Base-by-base conservation (phyloP, 139 green algal genomes). In the Closterium sp. region DNA sequence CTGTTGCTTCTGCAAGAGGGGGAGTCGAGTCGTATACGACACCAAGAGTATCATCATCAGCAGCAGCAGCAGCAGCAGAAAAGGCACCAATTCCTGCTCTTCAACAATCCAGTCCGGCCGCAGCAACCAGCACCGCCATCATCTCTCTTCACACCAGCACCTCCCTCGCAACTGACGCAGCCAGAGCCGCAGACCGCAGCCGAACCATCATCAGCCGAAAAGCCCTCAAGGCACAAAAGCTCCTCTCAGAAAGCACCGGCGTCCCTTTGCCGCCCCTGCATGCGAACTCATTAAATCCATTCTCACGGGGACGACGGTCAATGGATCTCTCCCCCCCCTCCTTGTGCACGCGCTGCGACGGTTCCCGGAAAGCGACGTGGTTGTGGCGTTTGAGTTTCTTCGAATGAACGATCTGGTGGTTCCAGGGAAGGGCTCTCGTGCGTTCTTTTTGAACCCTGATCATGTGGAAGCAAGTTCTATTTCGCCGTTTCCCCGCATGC, bases 371-470 rank as follows among this genome's bases (percentile, higher is more conserved):
- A 22, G 31, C 29, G 30, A 93, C 62, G 90, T 93, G 22, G 42
- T 91, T 22, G 86, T 85, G 0, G 90, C 90, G 27, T 93, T 93
- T 91, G 87, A 93, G 86, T 85, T 31, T 29, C 32, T 93, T 0
- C 87, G 90, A 91, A 91, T 79, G 29, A 32, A 17, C 31, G 42
- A 91, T 31, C 87, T 92, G 24, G 90, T 93, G 90, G 90, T 90
- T 24, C 88, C 85, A 0, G 28, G n/a, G 10, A 87, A 30, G 9
- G n/a, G n/a, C 13, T 87, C 85, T 27, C 85, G n/a, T 7, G 24
- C 85, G 0, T 87, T 79, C 62, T 79, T 79, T 79, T 13, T 79
- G 17, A 79, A 79, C 62, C 62, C 62, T 5, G 62, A 79, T 13
- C 62, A 79, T 24, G 62, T 79, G 62, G 62, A 79, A 79, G 10